Base-by-base conservation (phyloP, 2,329 filamentous ascomycete genomes). In the Ascochyta pisi region DNA sequence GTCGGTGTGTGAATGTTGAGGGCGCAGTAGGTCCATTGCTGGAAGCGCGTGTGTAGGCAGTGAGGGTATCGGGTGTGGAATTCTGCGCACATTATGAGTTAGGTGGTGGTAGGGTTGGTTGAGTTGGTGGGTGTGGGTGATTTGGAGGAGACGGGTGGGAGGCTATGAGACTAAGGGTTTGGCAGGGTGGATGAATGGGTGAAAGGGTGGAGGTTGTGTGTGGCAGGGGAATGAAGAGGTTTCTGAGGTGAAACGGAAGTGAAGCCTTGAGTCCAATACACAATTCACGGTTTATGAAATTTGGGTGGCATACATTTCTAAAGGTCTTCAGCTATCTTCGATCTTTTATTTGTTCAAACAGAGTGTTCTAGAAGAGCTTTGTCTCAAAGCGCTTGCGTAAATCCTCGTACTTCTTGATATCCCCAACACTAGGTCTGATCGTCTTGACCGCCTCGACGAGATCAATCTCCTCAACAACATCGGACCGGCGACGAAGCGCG, bases 381-480 rank as follows among this genome's bases (percentile, higher is more conserved):
- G 67, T 71, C 42, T 71, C 68, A 16, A 83, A 84, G 52, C 80
- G 77, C 61, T 79, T 75, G 67, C 78, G 79, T 60, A 88, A 61
- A 55, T 74, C 76, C 61, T 86, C 81, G 70, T 87, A 89, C 66
- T 81, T 83, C 65, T 75, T 78, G 60, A 85, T 76, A 67, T 86
- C 83, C 13, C 81, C 79, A n/a, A 86, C 84, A 73, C 82, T 84
- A 1, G 79, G 78, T 53, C 75, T 75, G 10, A 83, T 76, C 29
- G 73, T 71, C 16, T 60, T 67, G 9, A 74, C 72, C 2, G 80
- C 82, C 13, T 67, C 65, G 42, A 76, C 64, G 50, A 84, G 80
- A 60, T 84, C 81, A 37, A 78, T 69, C 42, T 79, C 64, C 40
- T 79, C 78, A 6, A 87, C 81, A 10, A 67, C 68, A 60, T 78